Evolutionary conservation across 305 asterid species (phyloP), one percentile per base, ranked within the genome.

Genomic region (Striga hermonthica): DNA sequence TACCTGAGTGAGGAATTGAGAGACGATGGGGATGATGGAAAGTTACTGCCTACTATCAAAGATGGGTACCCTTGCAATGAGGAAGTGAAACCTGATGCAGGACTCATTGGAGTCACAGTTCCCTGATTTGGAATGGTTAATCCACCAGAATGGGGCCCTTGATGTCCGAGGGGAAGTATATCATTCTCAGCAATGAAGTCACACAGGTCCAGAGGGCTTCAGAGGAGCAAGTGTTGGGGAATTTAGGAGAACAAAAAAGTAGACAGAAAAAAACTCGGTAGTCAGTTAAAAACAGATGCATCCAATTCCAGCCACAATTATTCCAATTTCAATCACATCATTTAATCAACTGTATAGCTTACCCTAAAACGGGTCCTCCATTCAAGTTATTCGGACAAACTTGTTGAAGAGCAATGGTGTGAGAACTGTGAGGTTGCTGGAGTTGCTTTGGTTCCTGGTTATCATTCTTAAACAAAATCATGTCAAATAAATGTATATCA

Each of bases 161-260:
- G 91, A 71, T 77, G 73, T 45, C 91, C 96, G 67, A 55, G 39
- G 44, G 91, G 64, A 63, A 50, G 80, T 11, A 73, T 58, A 45
- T 86, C 94, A 7, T 85, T 76, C 72, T 73, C 77, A 70, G 84
- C 52, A 45, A 69, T 54, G 39, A 72, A 66, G 68, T 84, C 95
- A 71, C 85, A 81, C 74, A 88, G 79, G 70, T 86, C 88, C 78
- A 84, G 75, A 65, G 95, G 94, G 64, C 95, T 87, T 76, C 79
- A 77, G 68, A 68, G 61, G 57, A 66, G 60, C 67, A 73, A 49
- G 43, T 45, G 47, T 56, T 22, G 72, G 49, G 11, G 31, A 67
- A 22, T 60, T 62, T 72, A 15, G 9, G 54, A 59, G 60, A 44
- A 59, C 62, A 39, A 50, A 44, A 44, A 39, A 48, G 36, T 16